Evolutionary conservation across 345 rosid genomes (phyloP).

Genomic region (Hibiscus syriacus): DNA sequence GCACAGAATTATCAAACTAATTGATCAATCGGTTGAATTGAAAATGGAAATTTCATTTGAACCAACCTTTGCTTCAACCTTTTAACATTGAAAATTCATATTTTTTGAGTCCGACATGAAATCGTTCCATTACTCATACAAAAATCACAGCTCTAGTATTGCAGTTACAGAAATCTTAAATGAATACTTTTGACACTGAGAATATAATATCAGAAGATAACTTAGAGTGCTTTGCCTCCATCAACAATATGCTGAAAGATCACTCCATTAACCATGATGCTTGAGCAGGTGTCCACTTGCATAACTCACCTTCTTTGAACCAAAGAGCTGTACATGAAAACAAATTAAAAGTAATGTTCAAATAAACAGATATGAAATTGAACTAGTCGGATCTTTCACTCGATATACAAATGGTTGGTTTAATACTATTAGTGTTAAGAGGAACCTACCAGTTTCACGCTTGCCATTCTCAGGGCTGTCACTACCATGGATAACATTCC

Average conservation of each 20-base stretch:
- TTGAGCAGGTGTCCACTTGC: conserved; percentile 74
- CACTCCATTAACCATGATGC: conserved; percentile 72
- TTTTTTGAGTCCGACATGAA: neutral
- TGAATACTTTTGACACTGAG: neutral
- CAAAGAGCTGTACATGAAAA: conserved; percentile 48
- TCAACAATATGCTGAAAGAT: conserved; percentile 11
- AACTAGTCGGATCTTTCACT: neutral
- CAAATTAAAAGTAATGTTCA: neutral
- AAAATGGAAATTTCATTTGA: neutral
- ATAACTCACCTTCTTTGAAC: conserved; percentile 86
- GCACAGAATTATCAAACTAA: too few relatives aligned
- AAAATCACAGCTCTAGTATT: neutral
- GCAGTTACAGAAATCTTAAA: neutral
- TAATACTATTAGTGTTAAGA: neutral
- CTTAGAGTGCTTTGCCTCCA: conserved; percentile 11
- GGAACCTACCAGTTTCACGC: conserved; percentile 51
- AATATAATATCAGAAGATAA: conserved; percentile 5
- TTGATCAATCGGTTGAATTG: too few relatives aligned
- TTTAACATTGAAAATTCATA: neutral
- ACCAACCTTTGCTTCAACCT: neutral
- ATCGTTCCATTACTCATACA: neutral
- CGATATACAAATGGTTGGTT: neutral
- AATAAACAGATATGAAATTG: neutral
- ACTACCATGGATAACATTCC: conserved; percentile 95
- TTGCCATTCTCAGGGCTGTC: conserved; percentile 94